Evolutionary conservation across 192 early-diverging fungal genomes (phyloP), one percentile per base, ranked within the genome.

Genomic region (Gaertneriomyces sp.): DNA sequence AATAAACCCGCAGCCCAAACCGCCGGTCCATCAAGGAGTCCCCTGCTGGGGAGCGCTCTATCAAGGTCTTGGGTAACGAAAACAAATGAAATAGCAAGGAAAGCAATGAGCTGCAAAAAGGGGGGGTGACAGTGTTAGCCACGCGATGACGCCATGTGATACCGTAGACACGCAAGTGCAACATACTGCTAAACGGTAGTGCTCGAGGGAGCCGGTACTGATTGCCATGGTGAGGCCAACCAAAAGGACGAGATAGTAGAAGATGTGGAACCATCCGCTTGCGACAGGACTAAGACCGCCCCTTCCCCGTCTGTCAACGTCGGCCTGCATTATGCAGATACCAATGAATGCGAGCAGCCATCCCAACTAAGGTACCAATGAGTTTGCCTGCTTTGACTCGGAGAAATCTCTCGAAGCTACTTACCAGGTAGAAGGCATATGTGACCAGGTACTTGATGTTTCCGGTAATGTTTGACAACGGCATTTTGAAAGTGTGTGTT

Each of bases 261-360:
- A 69, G 33, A 67, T 44, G 20, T 67, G 65, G 45, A 60, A 67
- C 65, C 65, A 67, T 6, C 6, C n/a, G 5, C 7, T 14, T 9
- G 57, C 49, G 33, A 67, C 7, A 12, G 64, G 53, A 40, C 57
- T 66, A 6, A 51, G 16, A 42, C 52, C 64, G 42, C 6, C 42
- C 17, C 12, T 17, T 17, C 16, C 16, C 38, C 5, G 11, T 3
- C 42, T 39, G 52, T 67, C 57, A 12, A n/a, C 11, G 39, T 51
- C 12, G 45, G 45, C 42, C 42, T 67, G 57, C 12, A 59, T 2
- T 55, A 74, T 59, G 57, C 72, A 69, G n/a, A 64, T 14, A 40
- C 72, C 72, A 41, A 74, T 65, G 41, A 74, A 74, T 12, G 62
- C 25, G 9, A 74, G 62, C 17, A 74, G 45, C 72, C 72, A 74